A percentile compares a stretch with the other conserved stretches of the same genome.
Evolutionary conservation across 2,329 filamentous ascomycete genomes (phyloP).

Genomic region (Colletotrichum liaoningense): DNA sequence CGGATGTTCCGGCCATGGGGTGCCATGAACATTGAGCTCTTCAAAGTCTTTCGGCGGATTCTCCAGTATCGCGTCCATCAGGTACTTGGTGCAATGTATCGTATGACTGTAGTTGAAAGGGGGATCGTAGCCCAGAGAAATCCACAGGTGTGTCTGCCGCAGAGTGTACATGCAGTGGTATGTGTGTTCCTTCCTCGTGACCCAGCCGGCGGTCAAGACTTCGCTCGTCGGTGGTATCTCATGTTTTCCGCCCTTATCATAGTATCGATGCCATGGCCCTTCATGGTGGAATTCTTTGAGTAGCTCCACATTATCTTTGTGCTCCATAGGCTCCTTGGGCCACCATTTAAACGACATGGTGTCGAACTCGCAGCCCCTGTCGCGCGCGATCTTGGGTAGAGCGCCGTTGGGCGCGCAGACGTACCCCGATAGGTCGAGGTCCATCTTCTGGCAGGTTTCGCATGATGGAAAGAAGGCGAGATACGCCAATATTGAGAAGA

Average conservation of each 20-base stretch:
- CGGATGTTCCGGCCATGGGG: slow-evolving; percentile 27
- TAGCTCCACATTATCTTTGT: slow-evolving; percentile 12
- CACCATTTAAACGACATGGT: slow-evolving; percentile 30
- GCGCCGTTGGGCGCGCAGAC: slow-evolving; percentile 23
- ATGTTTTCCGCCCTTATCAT: slow-evolving; percentile 24
- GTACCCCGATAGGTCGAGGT: slow-evolving; percentile 11
- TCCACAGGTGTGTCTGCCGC: slow-evolving; percentile 17
- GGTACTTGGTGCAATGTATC: slow-evolving; percentile 17
- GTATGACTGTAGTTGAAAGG: slow-evolving; percentile 24
- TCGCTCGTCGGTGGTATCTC: slow-evolving; percentile 24
- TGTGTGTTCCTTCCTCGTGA: slow-evolving; percentile 17
- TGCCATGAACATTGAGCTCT: slow-evolving; percentile 11
- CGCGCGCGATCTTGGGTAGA: slow-evolving; percentile 17
- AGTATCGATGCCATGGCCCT: slow-evolving; percentile 22
- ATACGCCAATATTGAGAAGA: neutral
- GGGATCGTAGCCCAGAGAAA: slow-evolving; percentile 18
- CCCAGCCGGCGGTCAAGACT: slow-evolving; percentile 11
- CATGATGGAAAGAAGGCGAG: slow-evolving; percentile 26
- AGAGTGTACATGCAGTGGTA: slow-evolving; percentile 27
- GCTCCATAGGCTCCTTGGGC: slow-evolving; percentile 5
- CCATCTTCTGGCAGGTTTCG: slow-evolving; percentile 5
- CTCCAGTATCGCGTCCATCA: slow-evolving; percentile 27
- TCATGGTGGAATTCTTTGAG: slow-evolving; percentile 8
- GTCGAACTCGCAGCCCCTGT: slow-evolving; percentile 27
- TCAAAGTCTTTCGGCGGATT: slow-evolving; percentile 25